Base-by-base conservation (phyloP, 1,284 basidiomycete species). In the Mycena citricolor region DNA sequence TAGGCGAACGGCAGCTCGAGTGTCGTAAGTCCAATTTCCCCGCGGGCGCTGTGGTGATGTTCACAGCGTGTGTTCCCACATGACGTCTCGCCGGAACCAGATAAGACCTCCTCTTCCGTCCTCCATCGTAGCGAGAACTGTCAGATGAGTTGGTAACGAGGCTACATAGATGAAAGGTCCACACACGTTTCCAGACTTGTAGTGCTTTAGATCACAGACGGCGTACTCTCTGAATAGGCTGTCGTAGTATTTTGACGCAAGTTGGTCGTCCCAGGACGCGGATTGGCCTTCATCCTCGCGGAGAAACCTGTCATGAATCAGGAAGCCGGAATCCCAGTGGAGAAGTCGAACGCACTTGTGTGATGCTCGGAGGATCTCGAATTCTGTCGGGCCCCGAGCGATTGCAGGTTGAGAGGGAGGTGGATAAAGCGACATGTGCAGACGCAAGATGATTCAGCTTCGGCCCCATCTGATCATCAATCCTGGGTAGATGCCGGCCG, bases 191-290 rank as follows among this genome's bases (percentile, higher is more conserved):
- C 90, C 89, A 0, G 86, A 84, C 67, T 93, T 94, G 74, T 88
- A 95, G 61, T 95, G 93, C 66, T 95, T 95, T 51, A 97, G 69
- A 66, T 97, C 90, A 60, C 93, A 91, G 33, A 97, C 72, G 0
- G 91, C 92, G 60, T 86, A 95, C 65, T 97, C 93, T 49, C 90
- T 85, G 62, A 91, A 95, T 5, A 97, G 76, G 55, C 71, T 86
- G 12, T 76, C 70, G 58, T 95, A 94, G 68, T 94, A 97, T 56
- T 92, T 93, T 50, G 77, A 73, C 0, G 93, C 92, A 8, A 95
- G 73, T 51, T 81, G 74, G 38, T 91, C 88, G 57, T 91, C 81
- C 86, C 89, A 92, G 1, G 77, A 69, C 2, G 68, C 57, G 6
- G 64, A 58, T n/a, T 61, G 58, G 16, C 69, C 65, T 13, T 57